phyloP scores from a whole-genome alignment of 116 monocot genomes.

The Papilionanthe hybrid region DNA sequence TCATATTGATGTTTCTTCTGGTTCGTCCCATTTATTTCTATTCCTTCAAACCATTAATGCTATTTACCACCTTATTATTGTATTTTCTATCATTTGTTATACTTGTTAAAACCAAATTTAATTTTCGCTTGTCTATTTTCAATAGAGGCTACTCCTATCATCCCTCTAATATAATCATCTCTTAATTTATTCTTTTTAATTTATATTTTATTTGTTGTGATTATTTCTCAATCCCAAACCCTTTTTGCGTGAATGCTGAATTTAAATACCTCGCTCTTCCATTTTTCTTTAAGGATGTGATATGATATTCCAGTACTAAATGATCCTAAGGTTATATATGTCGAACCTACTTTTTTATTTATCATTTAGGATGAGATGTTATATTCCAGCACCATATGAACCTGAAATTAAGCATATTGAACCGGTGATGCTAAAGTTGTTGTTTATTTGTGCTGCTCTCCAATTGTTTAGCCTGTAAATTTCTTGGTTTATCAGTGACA shows the following conservation, averaged over 20 bases:
- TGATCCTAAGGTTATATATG: too few relatives aligned
- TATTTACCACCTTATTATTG: neutral
- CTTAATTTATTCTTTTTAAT: neutral
- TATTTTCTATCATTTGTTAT: neutral
- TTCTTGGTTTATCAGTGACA: neutral
- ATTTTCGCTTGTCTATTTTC: neutral
- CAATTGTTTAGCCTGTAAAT: neutral
- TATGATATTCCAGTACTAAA: too few relatives aligned
- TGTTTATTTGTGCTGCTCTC: neutral
- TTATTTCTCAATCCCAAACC: neutral
- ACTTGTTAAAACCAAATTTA: neutral
- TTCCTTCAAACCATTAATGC: neutral
- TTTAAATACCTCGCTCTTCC: neutral
- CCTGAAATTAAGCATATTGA: neutral
- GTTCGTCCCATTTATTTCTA: neutral
- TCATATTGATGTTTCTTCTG: neutral
- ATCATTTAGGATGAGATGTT: neutral
- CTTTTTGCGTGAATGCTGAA: neutral
- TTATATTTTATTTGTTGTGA: neutral
- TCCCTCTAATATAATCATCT: neutral
- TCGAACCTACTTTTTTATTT: neutral
- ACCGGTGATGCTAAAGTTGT: neutral
- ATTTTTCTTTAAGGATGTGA: too few relatives aligned
- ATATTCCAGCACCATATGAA: neutral
- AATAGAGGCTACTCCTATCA: neutral